Evolutionary conservation across 163 green algal species (phyloP).

Genomic region (Picocystis sp.): DNA sequence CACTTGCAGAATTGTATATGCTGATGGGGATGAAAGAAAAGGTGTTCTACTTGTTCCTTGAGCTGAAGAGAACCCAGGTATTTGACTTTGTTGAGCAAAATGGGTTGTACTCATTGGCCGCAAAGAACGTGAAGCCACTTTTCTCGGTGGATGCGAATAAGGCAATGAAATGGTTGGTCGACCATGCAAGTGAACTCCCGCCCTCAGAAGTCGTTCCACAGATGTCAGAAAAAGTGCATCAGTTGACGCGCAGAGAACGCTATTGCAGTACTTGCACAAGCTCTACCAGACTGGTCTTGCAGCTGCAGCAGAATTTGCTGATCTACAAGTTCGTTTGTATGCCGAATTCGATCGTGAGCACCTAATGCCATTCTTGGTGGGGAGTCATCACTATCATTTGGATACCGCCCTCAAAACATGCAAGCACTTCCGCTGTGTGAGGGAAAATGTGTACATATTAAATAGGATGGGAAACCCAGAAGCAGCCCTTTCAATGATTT

Average conservation of each 20-base stretch:
- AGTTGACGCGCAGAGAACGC: conserved; percentile 30
- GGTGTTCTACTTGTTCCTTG: conserved; percentile 57
- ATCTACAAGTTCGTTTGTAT: conserved; percentile 68
- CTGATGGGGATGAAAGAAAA: conserved; percentile 44
- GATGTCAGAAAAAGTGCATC: conserved; percentile 24
- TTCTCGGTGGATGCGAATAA: conserved; percentile 44
- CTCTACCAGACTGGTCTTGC: conserved; percentile 45
- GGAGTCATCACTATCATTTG: conserved; percentile 54
- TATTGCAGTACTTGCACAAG: conserved; percentile 65
- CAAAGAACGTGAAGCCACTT: conserved; percentile 29
- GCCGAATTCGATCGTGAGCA: conserved; percentile 49
- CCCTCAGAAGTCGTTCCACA: conserved; percentile 34
- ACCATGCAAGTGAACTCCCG: conserved; percentile 36
- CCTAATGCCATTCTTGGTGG: conserved; percentile 64
- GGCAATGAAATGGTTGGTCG: conserved; percentile 47
- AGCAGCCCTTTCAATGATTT: conserved; percentile 71
- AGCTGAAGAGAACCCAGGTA: conserved; percentile 35
- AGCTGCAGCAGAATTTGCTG: conserved; percentile 41
- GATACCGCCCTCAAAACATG: conserved; percentile 59
- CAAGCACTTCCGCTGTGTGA: conserved; percentile 34
- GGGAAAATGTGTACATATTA: conserved; percentile 71
- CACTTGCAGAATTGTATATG: conserved; percentile 59
- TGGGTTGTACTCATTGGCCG: conserved; percentile 18
- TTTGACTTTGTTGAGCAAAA: conserved; percentile 66
- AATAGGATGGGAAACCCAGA: conserved; percentile 66